These are phyloP conservation scores for Gossypium lobatum DNA, from an alignment of 441 rosid genomes.

Conservation along the genomic window DNA sequence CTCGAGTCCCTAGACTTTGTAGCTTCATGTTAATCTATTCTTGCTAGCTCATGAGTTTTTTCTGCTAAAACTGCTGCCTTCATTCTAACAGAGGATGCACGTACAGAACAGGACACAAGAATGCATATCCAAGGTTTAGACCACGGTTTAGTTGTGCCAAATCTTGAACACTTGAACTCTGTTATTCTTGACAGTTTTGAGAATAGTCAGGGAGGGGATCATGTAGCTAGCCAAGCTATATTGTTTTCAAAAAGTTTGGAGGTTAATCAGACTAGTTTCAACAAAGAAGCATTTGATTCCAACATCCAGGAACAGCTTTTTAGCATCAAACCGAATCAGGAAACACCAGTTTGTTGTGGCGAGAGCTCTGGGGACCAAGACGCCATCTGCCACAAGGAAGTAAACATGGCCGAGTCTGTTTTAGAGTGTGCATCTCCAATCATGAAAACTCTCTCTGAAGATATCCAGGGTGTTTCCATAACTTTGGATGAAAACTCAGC, in stretches of 20 bases:
- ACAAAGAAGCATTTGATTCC: slow-evolving; percentile 17
- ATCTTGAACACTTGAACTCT: slow-evolving; percentile 25
- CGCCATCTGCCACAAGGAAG: slow-evolving; percentile 26
- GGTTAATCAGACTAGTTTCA: slow-evolving; percentile 24
- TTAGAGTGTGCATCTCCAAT: slow-evolving; percentile 21
- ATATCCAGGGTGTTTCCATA: slow-evolving; percentile 19
- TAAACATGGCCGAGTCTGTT: slow-evolving; percentile 22
- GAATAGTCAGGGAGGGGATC: slow-evolving; percentile 28
- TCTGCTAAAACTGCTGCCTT: slow-evolving; percentile 31
- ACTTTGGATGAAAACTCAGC: slow-evolving; percentile 21
- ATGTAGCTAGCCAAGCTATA: slow-evolving; percentile 17
- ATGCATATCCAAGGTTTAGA: slow-evolving; percentile 23
- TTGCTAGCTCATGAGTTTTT: slow-evolving; percentile 11
- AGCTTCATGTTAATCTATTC: neutral
- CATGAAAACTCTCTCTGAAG: slow-evolving; percentile 21
- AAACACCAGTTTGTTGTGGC: slow-evolving; percentile 20
- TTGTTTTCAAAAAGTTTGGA: slow-evolving; percentile 23
- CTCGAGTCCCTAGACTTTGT: neutral
- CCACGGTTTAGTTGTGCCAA: slow-evolving; percentile 22
- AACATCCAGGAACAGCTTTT: slow-evolving; percentile 20
- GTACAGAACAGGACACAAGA: slow-evolving; percentile 20
- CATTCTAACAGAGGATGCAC: slow-evolving; percentile 18
- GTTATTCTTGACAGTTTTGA: slow-evolving; percentile 48
- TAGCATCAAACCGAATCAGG: slow-evolving; percentile 15
- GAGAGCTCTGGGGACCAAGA: slow-evolving; percentile 22